These are phyloP conservation scores for Ustilaginoidea virens DNA, from an alignment of 2,329 filamentous ascomycete genomes.

Conservation along the genomic window DNA sequence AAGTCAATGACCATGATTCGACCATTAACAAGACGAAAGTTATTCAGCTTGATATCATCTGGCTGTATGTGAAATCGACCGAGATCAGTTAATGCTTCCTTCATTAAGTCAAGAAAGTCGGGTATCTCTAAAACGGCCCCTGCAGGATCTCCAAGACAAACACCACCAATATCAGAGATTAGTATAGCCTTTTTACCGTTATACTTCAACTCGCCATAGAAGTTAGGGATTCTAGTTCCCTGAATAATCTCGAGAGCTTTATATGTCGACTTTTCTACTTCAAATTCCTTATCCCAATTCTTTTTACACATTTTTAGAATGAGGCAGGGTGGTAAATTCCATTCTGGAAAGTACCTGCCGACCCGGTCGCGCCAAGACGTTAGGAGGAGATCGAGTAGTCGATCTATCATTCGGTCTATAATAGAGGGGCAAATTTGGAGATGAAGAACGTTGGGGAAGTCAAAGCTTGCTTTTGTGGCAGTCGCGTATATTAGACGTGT, in stretches of 20 bases:
- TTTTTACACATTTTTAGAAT: slow-evolving; percentile 10
- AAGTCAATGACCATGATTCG: not conserved
- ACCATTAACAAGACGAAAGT: not conserved
- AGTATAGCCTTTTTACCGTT: slow-evolving; percentile 9
- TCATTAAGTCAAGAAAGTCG: not conserved
- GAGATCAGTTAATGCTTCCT: not conserved
- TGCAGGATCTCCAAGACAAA: slow-evolving; percentile 8
- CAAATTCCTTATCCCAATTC: slow-evolving; percentile 14
- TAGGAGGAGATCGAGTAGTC: slow-evolving; percentile 5
- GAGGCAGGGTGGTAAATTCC: slow-evolving; percentile 6
- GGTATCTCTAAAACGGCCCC: slow-evolving; percentile 7
- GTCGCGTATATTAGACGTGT: not conserved
- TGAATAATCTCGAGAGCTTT: slow-evolving; percentile 9
- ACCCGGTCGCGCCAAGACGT: slow-evolving; percentile 4
- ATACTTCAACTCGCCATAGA: slow-evolving; percentile 9
- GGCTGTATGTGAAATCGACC: not conserved
- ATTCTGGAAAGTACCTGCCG: slow-evolving; percentile 7
- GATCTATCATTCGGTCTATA: slow-evolving; percentile 2
- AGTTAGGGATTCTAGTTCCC: slow-evolving; percentile 10
- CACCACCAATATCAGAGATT: slow-evolving; percentile 12
- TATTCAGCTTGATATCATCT: not conserved
- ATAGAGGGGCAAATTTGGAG: slow-evolving; percentile 2
- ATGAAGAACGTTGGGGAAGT: slow-evolving; percentile 9
- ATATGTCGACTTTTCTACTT: slow-evolving; percentile 10
- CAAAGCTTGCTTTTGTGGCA: not conserved